Percentiles rank a stretch among this genome's conserved stretches.
These are phyloP conservation scores for Hagleromyces aurorensis DNA, from an alignment of 805 yeast species.

Conservation along the genomic window DNA sequence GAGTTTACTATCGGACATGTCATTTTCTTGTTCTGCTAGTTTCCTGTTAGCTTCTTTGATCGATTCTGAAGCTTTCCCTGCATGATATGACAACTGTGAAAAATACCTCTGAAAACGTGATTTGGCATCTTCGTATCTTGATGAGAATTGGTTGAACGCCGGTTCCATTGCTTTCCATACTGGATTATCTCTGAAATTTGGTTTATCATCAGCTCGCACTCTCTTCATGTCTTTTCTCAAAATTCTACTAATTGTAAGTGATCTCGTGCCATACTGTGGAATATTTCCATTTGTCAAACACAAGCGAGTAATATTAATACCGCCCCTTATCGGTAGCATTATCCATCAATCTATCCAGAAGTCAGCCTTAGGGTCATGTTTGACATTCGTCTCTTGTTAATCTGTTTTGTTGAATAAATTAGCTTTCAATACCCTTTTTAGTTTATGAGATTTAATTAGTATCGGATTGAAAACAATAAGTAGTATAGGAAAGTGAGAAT, in stretches of 20 bases:
- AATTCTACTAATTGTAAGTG: too few relatives aligned
- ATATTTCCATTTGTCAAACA: too few relatives aligned
- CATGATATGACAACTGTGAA: slow-evolving; percentile 15
- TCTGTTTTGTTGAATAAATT: too few relatives aligned
- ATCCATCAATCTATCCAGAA: too few relatives aligned
- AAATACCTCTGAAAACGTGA: slow-evolving; percentile 9
- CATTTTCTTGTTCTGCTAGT: slow-evolving; percentile 32
- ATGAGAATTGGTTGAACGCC: slow-evolving; percentile 9
- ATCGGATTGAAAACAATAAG: background rate
- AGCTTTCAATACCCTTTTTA: background rate
- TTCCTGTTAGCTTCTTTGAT: slow-evolving; percentile 33
- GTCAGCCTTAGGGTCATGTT: too few relatives aligned
- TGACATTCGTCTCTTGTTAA: background rate
- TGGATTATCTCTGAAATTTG: too few relatives aligned
- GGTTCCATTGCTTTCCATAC: slow-evolving; percentile 9
- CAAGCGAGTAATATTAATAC: too few relatives aligned
- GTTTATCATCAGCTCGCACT: too few relatives aligned
- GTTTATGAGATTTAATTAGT: background rate
- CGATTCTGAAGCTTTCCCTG: slow-evolving; percentile 28
- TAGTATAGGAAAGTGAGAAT: background rate
- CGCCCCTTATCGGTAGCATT: too few relatives aligned
- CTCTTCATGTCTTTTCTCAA: too few relatives aligned
- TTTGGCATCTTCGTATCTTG: slow-evolving; percentile 5
- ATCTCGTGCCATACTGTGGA: too few relatives aligned
- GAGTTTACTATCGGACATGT: slow-evolving; percentile 25